Conservation (phyloP, 169 alveolate genomes). For the Cryptosporidium parvum region DNA sequence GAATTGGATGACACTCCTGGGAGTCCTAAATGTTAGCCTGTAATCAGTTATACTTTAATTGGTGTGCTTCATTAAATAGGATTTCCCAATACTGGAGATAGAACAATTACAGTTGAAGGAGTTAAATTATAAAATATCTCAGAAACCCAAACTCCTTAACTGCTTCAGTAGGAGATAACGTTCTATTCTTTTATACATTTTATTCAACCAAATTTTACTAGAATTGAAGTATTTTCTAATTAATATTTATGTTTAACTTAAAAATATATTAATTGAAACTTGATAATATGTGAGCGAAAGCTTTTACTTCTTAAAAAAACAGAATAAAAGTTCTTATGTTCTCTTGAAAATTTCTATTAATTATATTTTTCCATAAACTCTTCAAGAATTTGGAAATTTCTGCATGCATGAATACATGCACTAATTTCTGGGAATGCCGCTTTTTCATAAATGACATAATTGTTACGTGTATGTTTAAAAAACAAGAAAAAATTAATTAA, state of each 20-base stretch:
- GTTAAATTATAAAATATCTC: background rate
- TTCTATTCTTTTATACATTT: background rate
- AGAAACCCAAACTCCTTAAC: background rate
- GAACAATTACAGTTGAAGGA: background rate
- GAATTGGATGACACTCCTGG: background rate
- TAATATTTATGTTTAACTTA: background rate
- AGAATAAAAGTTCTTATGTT: background rate
- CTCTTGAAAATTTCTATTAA: background rate
- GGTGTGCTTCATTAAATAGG: no score
- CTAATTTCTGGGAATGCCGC: background rate
- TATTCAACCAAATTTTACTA: no score
- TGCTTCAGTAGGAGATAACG: background rate
- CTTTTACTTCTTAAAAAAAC: no score
- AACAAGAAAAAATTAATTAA: background rate
- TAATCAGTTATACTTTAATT: no score
- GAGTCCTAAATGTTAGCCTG: background rate
- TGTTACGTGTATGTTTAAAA: background rate
- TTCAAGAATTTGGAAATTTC: no score
- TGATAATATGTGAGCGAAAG: background rate
- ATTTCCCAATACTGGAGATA: no score
- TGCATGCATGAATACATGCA: background rate
- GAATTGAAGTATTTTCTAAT: background rate
- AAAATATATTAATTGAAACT: background rate
- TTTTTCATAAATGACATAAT: background rate
- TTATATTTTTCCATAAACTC: background rate